These are phyloP conservation scores for Arthroderma sp. DNA, from an alignment of 2,329 filamentous ascomycete genomes.

Conservation along the genomic window DNA sequence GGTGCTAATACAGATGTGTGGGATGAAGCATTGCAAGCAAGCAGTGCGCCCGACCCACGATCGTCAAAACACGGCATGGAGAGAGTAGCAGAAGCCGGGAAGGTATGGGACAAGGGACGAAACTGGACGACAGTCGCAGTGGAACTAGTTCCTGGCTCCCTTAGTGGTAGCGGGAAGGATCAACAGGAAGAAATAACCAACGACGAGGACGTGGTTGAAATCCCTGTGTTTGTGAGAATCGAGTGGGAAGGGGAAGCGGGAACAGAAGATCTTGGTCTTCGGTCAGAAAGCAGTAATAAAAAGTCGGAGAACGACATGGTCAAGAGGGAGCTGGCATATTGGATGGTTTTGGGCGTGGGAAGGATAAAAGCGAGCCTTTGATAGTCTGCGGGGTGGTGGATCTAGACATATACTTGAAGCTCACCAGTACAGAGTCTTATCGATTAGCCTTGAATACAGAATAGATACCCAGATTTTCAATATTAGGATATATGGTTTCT, in stretches of 20 bases:
- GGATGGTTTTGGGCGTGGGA: constrained; percentile 83
- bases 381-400: too few relatives aligned
- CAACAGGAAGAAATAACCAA: constrained; percentile 38
- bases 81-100: constrained; percentile 65
- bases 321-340: constrained; percentile 83
- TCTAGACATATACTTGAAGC: too few relatives aligned
- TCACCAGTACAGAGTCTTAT: too few relatives aligned
- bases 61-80: constrained; percentile 28
- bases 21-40: constrained; percentile 71
- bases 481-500: too few relatives aligned
- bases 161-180: constrained; percentile 20
- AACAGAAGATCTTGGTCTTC: constrained; percentile 21
- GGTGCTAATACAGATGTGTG: constrained; percentile 87
- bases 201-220: constrained; percentile 61
- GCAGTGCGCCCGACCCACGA: constrained; percentile 29
- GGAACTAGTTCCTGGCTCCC: constrained; percentile 59
- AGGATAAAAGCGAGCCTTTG: constrained; percentile 43
- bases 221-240: constrained; percentile 83
- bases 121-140: constrained; percentile 94
- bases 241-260: constrained; percentile 66
- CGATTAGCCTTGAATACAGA: too few relatives aligned
- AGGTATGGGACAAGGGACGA: constrained; percentile 86
- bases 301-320: constrained; percentile 50
- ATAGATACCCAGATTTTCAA: too few relatives aligned
- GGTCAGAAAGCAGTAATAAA: constrained; percentile 16